Evolutionary conservation across 2,329 filamentous ascomycete species (phyloP).

Genomic region (Bipolaris victoriae): DNA sequence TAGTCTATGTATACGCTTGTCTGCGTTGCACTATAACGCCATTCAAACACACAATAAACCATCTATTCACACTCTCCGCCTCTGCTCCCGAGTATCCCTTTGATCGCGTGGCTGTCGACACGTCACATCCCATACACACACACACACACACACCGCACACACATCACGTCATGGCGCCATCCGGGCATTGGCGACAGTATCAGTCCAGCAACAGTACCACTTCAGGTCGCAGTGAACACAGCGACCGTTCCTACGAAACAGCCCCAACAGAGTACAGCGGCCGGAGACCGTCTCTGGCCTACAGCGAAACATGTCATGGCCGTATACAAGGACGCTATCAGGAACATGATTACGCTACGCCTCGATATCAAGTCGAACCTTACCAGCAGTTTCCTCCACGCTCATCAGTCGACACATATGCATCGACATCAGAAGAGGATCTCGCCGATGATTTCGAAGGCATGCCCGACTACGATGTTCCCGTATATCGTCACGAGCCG

Average conservation of each 20-base stretch:
- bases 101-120: constrained; percentile 17
- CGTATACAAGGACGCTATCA: constrained; percentile 36
- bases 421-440: constrained; percentile 73
- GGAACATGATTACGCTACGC: constrained; percentile 33
- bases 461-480: constrained; percentile 61
- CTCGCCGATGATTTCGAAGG: constrained; percentile 54
- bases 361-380: constrained; percentile 16
- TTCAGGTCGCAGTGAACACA: constrained; percentile 32
- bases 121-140: background rate
- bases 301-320: constrained; percentile 40
- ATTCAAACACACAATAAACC: constrained; percentile 19
- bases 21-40: constrained; percentile 23
- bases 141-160: background rate
- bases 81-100: constrained; percentile 4
- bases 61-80: constrained; percentile 10
- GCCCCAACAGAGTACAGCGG: constrained; percentile 46
- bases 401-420: constrained; percentile 78
- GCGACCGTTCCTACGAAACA: constrained; percentile 43
- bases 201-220: constrained; percentile 43
- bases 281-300: constrained; percentile 35
- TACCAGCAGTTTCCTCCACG: constrained; percentile 43
- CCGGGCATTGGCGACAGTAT: constrained; percentile 41
- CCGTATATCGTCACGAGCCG: constrained; percentile 66
- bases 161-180: constrained; percentile 39
- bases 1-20: constrained; percentile 27